Base-by-base conservation (phyloP, 352 stramenopile species). In the Pythium phragmiticola region DNA sequence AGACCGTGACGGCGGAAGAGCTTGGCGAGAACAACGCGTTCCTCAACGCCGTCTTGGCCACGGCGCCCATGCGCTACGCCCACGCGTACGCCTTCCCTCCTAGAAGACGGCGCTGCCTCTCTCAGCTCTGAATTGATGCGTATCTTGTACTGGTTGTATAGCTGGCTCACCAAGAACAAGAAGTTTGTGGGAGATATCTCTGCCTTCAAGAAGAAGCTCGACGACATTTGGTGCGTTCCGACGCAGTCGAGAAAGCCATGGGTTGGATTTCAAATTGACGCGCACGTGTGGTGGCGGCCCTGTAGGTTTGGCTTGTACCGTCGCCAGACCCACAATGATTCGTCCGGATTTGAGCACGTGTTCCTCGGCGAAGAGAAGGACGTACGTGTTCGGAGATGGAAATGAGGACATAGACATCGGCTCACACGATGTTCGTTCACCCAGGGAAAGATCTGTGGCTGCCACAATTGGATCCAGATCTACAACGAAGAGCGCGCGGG, bases 391-490 rank as follows among this genome's bases (percentile, higher is more conserved):
- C 11, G 39, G 45, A 36, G 12, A 36, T 49, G 36, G 13, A 49
- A 50, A 50, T 17, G 34, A 58, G 13, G 16, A 11, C 17, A 14
- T 2, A 0, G 4, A 7, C 6, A 21, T 28, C 45, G 5, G n/a
- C 41, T 60, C 21, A 50, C 48, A 55, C 28, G 39, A 41, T 41
- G 16, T 26, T 50, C 7, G 8, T 41, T 49, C 39, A 7, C 39
- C 9, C 39, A 92, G 88, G 87, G 74, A 53, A 86, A 97, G 67
- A 84, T 98, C 46, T 88, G 72, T 16, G 94, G 94, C 13, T 97
- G 98, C 73, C 96, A 99, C 79, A 99, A 99, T 76, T 99, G 96
- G 96, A 90, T 99, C 57, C 90, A 98, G 64, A 94, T 98, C 41
- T 99, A 98, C 75, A 86, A 97, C 34, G 92, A 98, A 68, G 96